Percentiles rank a stretch among this genome's conserved stretches.
These are phyloP conservation scores for Westerdykella ornata DNA, from an alignment of 2,329 filamentous ascomycete genomes.

Conservation along the genomic window DNA sequence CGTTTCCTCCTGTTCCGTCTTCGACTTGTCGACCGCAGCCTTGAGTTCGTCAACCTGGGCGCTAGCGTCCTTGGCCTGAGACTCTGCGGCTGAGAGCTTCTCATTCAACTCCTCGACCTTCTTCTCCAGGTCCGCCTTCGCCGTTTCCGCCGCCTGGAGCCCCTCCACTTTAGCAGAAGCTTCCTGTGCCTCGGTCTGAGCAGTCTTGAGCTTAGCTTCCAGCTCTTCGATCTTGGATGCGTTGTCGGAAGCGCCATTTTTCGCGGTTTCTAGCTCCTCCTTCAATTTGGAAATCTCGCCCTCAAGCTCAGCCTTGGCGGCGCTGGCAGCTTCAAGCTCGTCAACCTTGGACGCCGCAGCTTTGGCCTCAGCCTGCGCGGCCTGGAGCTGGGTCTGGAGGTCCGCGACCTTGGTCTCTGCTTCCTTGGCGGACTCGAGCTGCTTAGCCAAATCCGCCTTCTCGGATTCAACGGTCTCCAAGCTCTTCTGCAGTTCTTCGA, in stretches of 20 bases:
- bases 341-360: constrained; percentile 5
- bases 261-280: constrained; percentile 2
- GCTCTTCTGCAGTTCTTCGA: constrained; percentile 3
- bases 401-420: constrained; percentile 2
- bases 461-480: constrained; percentile 1
- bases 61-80: constrained; percentile 2
- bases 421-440: not conserved
- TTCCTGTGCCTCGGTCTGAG: constrained; percentile 4
- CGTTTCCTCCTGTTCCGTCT: not conserved
- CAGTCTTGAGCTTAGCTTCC: constrained; percentile 7
- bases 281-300: constrained; percentile 3
- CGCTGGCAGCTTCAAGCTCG: constrained; percentile 1
- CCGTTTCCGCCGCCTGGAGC: constrained; percentile 1
- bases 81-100: not conserved
- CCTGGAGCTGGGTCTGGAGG: not conserved
- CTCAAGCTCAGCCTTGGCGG: constrained; percentile 6
- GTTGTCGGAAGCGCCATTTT: constrained; percentile 1
- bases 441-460: constrained; percentile 1
- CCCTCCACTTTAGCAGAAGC: constrained; percentile 1
- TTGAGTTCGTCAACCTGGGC: constrained; percentile 2
- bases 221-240: constrained; percentile 4
- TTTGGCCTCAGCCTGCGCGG: not conserved
- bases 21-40: not conserved
- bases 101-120: constrained; percentile 1
- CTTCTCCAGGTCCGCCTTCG: constrained; percentile 1